phyloP scores from a whole-genome alignment of 345 rosid genomes.

The Citropsis articulata region DNA sequence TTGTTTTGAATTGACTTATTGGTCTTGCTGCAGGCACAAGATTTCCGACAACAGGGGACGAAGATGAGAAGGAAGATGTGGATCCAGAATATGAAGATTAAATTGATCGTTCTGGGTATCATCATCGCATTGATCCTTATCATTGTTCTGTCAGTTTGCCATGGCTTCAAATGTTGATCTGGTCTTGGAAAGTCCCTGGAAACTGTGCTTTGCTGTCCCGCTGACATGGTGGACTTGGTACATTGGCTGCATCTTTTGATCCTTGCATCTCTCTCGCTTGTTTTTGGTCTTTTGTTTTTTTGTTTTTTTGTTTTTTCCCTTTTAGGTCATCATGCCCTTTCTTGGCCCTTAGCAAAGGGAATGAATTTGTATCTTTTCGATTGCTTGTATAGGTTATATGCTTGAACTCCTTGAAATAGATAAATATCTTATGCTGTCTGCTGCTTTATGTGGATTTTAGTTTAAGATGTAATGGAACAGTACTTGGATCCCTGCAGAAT shows the following conservation, averaged over 20 bases:
- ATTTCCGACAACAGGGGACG: conserved; percentile 89
- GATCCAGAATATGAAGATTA: conserved; percentile 91
- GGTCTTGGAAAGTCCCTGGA: not conserved
- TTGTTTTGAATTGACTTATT: not conserved
- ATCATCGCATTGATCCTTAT: conserved; percentile 60
- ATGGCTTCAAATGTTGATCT: conserved; percentile 66
- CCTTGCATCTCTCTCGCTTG: not conserved
- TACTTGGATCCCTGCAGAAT: conserved; percentile 12
- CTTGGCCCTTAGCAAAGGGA: conserved; percentile 17
- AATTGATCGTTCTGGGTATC: conserved; percentile 73
- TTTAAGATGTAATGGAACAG: conserved; percentile 17
- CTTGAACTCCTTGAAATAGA: conserved; percentile 25
- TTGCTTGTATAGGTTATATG: conserved; percentile 36
- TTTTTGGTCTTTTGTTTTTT: too few species aligned
- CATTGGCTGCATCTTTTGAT: not conserved
- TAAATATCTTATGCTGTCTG: not conserved
- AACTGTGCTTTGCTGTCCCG: not conserved
- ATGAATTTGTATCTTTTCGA: conserved; percentile 29
- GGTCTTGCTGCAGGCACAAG: conserved; percentile 67
- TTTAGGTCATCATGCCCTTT: not conserved
- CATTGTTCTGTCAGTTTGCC: conserved; percentile 69
- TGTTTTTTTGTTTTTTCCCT: not conserved
- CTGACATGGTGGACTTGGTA: not conserved
- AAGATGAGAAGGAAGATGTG: conserved; percentile 88
- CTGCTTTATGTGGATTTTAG: not conserved